Conservation (phyloP, 2,329 filamentous ascomycete genomes). For the Sordariomycetes sp. region DNA sequence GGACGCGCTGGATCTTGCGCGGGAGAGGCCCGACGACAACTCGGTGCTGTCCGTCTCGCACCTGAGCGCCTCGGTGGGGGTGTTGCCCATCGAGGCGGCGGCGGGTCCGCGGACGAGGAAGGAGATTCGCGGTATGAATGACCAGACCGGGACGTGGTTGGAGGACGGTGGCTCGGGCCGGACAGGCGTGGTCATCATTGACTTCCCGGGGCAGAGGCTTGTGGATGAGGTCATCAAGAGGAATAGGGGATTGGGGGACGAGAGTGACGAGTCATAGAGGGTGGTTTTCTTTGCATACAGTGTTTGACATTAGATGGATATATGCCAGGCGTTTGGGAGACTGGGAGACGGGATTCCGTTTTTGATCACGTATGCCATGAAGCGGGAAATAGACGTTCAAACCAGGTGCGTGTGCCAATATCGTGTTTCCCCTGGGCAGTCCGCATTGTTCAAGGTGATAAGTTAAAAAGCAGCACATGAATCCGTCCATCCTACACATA, state of each 20-base stretch:
- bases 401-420: background rate
- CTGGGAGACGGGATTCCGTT: background rate
- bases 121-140: constrained; percentile 35
- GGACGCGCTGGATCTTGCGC: constrained; percentile 24
- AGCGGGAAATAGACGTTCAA: background rate
- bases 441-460: background rate
- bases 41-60: constrained; percentile 33
- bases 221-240: constrained; percentile 29
- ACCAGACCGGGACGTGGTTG: constrained; percentile 33
- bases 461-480: background rate
- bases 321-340: background rate
- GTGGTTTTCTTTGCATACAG: background rate
- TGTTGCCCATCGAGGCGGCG: constrained; percentile 37
- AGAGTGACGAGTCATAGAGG: background rate
- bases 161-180: constrained; percentile 14
- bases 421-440: background rate
- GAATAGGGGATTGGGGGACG: constrained; percentile 19
- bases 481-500: background rate
- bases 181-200: constrained; percentile 35
- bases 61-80: constrained; percentile 34
- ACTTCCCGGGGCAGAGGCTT: constrained; percentile 33
- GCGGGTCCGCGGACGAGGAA: constrained; percentile 29
- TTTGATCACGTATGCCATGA: background rate
- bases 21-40: constrained; percentile 18
- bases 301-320: background rate